Percentiles rank a stretch among this genome's conserved stretches.
Evolutionary conservation across 116 monocot species (phyloP).

Genomic region (Phalaenopsis hybrid): DNA sequence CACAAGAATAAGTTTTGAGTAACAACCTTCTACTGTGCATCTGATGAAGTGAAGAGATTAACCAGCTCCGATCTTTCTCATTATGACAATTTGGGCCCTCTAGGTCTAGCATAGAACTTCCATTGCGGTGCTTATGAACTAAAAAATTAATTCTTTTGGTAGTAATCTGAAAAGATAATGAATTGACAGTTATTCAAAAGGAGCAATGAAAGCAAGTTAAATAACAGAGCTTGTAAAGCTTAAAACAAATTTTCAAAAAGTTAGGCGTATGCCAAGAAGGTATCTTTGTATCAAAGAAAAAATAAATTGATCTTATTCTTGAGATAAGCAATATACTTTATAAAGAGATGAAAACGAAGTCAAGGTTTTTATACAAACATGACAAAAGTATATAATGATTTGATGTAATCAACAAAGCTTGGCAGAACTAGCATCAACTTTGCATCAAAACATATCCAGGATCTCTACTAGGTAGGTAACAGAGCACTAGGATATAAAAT

Average conservation of each 20-base stretch:
- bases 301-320: neutral
- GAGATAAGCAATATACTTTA: neutral
- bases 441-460: neutral
- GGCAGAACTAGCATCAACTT: neutral
- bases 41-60: constrained; percentile 75
- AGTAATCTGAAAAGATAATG: constrained; percentile 49
- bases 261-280: neutral
- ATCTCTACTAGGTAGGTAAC: neutral
- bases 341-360: neutral
- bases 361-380: neutral
- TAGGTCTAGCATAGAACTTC: constrained; percentile 27
- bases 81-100: constrained; percentile 18
- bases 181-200: neutral
- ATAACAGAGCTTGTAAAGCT: neutral
- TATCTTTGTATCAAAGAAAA: neutral
- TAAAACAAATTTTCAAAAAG: neutral
- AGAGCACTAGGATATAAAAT: neutral
- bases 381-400: neutral
- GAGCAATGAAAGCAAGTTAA: neutral
- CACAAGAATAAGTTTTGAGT: neutral
- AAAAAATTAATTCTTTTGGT: constrained; percentile 86
- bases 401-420: neutral
- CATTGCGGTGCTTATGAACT: constrained; percentile 37
- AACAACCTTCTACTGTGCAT: constrained; percentile 81
- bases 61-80: constrained; percentile 83